Evolutionary conservation across 306 rosid genomes (phyloP).

Genomic region (Quercus rubra): DNA sequence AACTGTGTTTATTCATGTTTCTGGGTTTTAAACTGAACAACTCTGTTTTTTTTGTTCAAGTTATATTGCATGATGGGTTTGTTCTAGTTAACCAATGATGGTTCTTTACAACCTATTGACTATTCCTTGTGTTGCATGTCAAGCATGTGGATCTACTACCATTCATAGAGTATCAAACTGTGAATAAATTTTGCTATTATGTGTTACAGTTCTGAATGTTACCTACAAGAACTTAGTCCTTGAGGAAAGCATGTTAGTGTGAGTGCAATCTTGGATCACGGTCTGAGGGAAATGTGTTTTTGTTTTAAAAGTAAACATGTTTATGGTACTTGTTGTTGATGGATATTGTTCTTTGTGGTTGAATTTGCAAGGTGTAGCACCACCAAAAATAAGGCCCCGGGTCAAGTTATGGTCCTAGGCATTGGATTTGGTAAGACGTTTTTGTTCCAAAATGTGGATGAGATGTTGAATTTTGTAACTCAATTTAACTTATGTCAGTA

Average conservation of each 20-base stretch:
- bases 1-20: no score
- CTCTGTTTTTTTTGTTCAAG: background rate
- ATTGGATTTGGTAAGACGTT: constrained; percentile 20
- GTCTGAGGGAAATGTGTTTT: constrained; percentile 36
- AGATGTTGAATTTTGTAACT: no score
- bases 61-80: background rate
- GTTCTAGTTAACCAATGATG: constrained; percentile 1
- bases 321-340: constrained; percentile 32
- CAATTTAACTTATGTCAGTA: no score
- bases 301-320: constrained; percentile 44
- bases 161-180: constrained; percentile 47
- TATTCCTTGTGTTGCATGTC: constrained; percentile 19
- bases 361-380: constrained; percentile 41
- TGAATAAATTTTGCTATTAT: constrained; percentile 76
- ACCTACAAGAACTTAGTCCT: constrained; percentile 64
- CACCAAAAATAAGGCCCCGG: constrained; percentile 28
- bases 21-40: no score
- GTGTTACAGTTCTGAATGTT: constrained; percentile 85
- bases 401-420: constrained; percentile 36
- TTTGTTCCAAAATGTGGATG: no score
- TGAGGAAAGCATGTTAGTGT: constrained; percentile 78
- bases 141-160: constrained; percentile 49
- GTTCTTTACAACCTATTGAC: constrained; percentile 10
- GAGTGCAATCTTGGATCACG: constrained; percentile 66
- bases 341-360: constrained; percentile 42